Percentiles rank a stretch among this genome's conserved stretches.
Evolutionary conservation across 108 stramenopile genomes (phyloP).

Genomic region (Conticribra weissflogii): DNA sequence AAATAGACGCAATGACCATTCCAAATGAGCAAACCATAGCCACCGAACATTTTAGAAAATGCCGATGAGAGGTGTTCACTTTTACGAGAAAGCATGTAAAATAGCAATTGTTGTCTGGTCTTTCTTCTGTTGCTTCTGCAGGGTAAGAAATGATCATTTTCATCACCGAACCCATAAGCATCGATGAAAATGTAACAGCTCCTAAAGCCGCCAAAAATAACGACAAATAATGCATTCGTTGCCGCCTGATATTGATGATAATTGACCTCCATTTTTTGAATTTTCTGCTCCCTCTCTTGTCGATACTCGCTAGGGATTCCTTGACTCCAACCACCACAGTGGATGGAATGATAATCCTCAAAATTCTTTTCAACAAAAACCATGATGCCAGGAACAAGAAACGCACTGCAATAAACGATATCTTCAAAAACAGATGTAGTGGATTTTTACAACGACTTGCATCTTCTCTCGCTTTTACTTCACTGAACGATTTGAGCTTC

Average conservation of each 20-base stretch:
- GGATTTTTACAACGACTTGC: background rate
- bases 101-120: conserved; percentile 4
- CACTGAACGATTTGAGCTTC: background rate
- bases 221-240: no score
- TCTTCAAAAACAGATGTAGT: conserved; percentile 3
- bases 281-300: no score
- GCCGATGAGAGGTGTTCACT: conserved; percentile 2
- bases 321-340: no score
- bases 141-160: no score
- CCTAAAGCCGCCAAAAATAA: conserved; percentile 8
- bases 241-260: no score
- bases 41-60: conserved; percentile 43
- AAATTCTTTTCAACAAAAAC: conserved; percentile 6
- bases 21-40: conserved; percentile 72
- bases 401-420: conserved; percentile 7
- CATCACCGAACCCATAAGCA: conserved; percentile 50
- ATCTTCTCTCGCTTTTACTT: background rate
- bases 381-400: conserved; percentile 22
- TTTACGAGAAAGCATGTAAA: background rate
- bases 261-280: no score
- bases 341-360: conserved; percentile 15
- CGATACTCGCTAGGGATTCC: no score
- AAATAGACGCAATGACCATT: conserved; percentile 58
- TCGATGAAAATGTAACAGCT: conserved; percentile 44
- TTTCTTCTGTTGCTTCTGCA: background rate